phyloP scores from a whole-genome alignment of 2,329 filamentous ascomycete genomes.

The Colletotrichum melonis region DNA sequence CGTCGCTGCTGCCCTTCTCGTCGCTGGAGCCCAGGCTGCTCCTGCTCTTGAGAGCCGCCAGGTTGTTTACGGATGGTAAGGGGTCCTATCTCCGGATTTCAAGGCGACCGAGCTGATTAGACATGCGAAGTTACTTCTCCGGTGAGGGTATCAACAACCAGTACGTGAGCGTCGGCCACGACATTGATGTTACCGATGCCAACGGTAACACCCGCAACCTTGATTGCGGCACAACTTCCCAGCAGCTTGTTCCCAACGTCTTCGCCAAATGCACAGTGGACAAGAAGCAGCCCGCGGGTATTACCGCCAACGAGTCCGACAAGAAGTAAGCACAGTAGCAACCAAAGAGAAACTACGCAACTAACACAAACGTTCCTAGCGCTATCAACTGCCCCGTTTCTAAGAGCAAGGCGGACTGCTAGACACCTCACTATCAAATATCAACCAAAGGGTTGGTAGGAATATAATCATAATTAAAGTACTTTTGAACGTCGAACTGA shows the following conservation, averaged over 20 bases:
- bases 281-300: not conserved
- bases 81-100: not conserved
- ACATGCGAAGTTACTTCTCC: slow-evolving; percentile 2
- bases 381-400: slow-evolving; percentile 27
- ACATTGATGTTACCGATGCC: not conserved
- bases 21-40: slow-evolving; percentile 16
- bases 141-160: slow-evolving; percentile 17
- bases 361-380: not conserved
- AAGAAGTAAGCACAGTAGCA: not conserved
- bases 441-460: not conserved
- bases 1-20: slow-evolving; percentile 8
- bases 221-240: slow-evolving; percentile 21
- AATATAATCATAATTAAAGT: not conserved
- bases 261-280: slow-evolving; percentile 26
- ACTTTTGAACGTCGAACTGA: too few relatives aligned
- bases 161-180: slow-evolving; percentile 15
- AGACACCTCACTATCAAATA: not conserved
- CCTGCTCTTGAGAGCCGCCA: slow-evolving; percentile 17
- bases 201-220: slow-evolving; percentile 17
- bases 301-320: slow-evolving; percentile 2
- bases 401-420: not conserved
- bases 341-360: too few relatives aligned
- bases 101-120: not conserved
- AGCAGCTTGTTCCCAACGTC: slow-evolving; percentile 22
- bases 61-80: slow-evolving; percentile 22